Conservation (phyloP, 1,139 yeast genomes). For the Candida dubliniensis region DNA sequence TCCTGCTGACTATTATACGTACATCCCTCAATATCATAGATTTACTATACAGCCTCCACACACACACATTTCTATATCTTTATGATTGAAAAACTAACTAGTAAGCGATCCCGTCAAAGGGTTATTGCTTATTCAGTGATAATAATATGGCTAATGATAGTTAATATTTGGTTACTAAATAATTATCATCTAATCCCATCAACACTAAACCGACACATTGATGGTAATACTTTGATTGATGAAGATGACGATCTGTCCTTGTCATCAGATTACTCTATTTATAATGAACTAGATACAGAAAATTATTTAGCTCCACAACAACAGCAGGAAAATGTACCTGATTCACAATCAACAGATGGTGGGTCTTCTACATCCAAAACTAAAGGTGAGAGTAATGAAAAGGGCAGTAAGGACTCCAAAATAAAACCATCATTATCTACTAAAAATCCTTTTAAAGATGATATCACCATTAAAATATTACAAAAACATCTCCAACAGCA, state of each 20-base stretch:
- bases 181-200: slow-evolving; percentile 3
- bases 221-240: background rate
- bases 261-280: slow-evolving; percentile 9
- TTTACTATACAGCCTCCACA: too few species aligned
- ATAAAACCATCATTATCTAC: background rate
- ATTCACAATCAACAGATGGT: too few species aligned
- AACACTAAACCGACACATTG: background rate
- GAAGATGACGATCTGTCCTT: background rate
- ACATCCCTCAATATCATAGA: too few species aligned
- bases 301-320: background rate
- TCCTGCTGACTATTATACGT: too few species aligned
- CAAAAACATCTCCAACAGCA: slow-evolving; percentile 8
- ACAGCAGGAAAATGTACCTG: background rate
- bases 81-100: slow-evolving; percentile 14
- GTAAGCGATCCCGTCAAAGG: slow-evolving; percentile 13
- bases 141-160: slow-evolving; percentile 11
- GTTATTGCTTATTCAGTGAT: slow-evolving; percentile 10
- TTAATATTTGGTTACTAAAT: slow-evolving; percentile 13
- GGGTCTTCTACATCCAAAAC: too few species aligned
- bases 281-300: slow-evolving; percentile 11
- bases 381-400: too few species aligned
- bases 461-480: slow-evolving; percentile 13
- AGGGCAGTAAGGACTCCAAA: background rate
- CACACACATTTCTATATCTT: too few species aligned
- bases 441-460: slow-evolving; percentile 5